Conservation (phyloP, 2,329 filamentous ascomycete species). For the Tolypocladium sp. region DNA sequence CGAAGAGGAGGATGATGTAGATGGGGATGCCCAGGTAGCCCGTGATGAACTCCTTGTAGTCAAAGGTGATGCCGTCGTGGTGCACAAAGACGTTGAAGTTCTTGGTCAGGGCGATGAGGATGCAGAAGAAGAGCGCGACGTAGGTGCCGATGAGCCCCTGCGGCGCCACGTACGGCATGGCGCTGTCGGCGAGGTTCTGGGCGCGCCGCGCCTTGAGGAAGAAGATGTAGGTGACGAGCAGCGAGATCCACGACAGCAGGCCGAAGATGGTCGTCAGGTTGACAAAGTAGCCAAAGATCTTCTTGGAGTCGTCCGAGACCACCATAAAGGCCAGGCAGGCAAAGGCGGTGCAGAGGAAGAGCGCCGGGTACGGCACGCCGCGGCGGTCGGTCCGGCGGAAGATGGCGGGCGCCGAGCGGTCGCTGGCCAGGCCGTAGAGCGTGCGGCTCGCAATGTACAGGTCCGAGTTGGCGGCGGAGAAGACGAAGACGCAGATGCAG, state of each 20-base stretch:
- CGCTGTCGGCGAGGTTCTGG: slow-evolving; percentile 45
- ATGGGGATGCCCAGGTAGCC: slow-evolving; percentile 70
- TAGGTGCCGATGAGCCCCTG: slow-evolving; percentile 64
- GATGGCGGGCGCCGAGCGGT: slow-evolving; percentile 63
- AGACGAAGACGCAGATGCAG: slow-evolving; percentile 67
- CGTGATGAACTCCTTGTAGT: slow-evolving; percentile 70
- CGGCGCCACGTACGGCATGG: slow-evolving; percentile 58
- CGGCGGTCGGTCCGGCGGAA: slow-evolving; percentile 62
- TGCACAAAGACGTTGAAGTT: slow-evolving; percentile 66
- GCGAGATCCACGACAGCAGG: slow-evolving; percentile 58
- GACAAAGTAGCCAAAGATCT: slow-evolving; percentile 56
- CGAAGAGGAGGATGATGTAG: slow-evolving; percentile 60
- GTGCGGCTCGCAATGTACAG: slow-evolving; percentile 68
- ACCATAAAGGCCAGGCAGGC: slow-evolving; percentile 62
- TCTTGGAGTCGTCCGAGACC: slow-evolving; percentile 44
- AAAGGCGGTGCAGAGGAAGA: slow-evolving; percentile 52
- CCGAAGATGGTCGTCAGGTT: slow-evolving; percentile 61
- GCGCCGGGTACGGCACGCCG: slow-evolving; percentile 61
- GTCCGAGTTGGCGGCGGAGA: slow-evolving; percentile 70
- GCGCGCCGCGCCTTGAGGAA: slow-evolving; percentile 55
- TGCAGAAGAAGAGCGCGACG: slow-evolving; percentile 59
- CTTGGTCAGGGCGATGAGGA: slow-evolving; percentile 70
- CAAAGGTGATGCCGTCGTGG: slow-evolving; percentile 44
- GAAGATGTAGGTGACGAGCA: slow-evolving; percentile 58
- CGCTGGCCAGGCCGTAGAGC: slow-evolving; percentile 62